These are phyloP conservation scores for Annulohypoxylon bovei DNA, from an alignment of 495 filamentous ascomycete genomes.

Conservation along the genomic window DNA sequence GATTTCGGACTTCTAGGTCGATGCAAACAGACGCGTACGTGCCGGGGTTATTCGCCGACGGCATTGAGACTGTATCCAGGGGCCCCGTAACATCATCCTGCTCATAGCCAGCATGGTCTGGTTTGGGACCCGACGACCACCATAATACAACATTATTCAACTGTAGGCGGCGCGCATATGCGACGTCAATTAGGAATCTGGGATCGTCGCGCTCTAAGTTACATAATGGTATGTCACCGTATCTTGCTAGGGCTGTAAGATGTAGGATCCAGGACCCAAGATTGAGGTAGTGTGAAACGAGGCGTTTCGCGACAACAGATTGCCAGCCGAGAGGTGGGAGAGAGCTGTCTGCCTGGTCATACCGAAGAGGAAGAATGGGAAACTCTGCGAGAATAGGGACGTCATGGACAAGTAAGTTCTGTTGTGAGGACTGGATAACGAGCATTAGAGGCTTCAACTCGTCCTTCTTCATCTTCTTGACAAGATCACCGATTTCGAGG, in stretches of 20 bases:
- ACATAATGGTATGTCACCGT: conserved; percentile 93
- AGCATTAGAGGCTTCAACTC: conserved; percentile 80
- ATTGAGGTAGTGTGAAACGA: conserved; percentile 89
- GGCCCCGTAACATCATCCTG: conserved; percentile 86
- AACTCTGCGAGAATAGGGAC: conserved; percentile 86
- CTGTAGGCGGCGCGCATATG: conserved; percentile 90
- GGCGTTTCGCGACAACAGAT: conserved; percentile 81
- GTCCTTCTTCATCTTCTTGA: conserved; percentile 89
- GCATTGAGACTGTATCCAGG: conserved; percentile 93
- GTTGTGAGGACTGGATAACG: conserved; percentile 90
- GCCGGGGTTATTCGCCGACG: conserved; percentile 87
- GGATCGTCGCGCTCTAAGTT: conserved; percentile 96
- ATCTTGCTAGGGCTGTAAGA: conserved; percentile 83
- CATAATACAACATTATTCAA: conserved; percentile 96
- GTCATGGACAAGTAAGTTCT: conserved; percentile 80
- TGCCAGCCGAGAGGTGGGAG: conserved; percentile 96
- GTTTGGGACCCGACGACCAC: conserved; percentile 88
- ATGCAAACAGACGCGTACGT: conserved; percentile 98
- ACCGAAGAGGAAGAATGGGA: conserved; percentile 80
- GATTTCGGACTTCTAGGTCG: conserved; percentile 90
- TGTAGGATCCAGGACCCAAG: conserved; percentile 92
- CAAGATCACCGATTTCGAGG: conserved; percentile 81
- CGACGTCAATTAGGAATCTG: conserved; percentile 91
- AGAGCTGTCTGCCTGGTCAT: conserved; percentile 84
- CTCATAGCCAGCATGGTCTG: conserved; percentile 96